Conservation (phyloP, 2,329 filamentous ascomycete species). For the Diplodia mutila region DNA sequence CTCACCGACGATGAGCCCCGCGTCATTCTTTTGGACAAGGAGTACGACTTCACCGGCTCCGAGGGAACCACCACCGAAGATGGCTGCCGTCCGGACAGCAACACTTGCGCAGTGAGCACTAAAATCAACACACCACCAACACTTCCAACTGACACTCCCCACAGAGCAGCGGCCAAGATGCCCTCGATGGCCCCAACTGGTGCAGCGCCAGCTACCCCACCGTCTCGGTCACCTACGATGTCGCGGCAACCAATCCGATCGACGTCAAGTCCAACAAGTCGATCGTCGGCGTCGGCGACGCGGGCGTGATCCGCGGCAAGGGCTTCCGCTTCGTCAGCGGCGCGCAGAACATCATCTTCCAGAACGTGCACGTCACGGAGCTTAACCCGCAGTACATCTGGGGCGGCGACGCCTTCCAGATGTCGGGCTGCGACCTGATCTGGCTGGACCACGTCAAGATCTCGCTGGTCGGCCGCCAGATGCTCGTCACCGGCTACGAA, state of each 20-base stretch:
- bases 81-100: slow-evolving; percentile 17
- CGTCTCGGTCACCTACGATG: slow-evolving; percentile 38
- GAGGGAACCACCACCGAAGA: slow-evolving; percentile 25
- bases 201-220: slow-evolving; percentile 8
- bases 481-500: slow-evolving; percentile 40
- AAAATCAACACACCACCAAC: not conserved
- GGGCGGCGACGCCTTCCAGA: slow-evolving; percentile 45
- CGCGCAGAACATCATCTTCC: slow-evolving; percentile 44
- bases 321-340: slow-evolving; percentile 43
- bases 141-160: not conserved
- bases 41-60: slow-evolving; percentile 36
- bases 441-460: slow-evolving; percentile 36
- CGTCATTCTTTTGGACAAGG: slow-evolving; percentile 33
- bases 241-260: slow-evolving; percentile 36
- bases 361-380: slow-evolving; percentile 43
- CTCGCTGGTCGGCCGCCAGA: slow-evolving; percentile 52
- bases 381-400: slow-evolving; percentile 46
- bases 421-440: slow-evolving; percentile 40
- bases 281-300: slow-evolving; percentile 46
- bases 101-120: slow-evolving; percentile 38
- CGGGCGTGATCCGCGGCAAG: slow-evolving; percentile 48
- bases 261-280: slow-evolving; percentile 48
- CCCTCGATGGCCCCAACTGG: slow-evolving; percentile 16
- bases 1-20: slow-evolving; percentile 32
- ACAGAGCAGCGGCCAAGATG: slow-evolving; percentile 14